These are phyloP conservation scores for Kwoniella shandongensis DNA, from an alignment of 768 basidiomycete species.

Conservation along the genomic window DNA sequence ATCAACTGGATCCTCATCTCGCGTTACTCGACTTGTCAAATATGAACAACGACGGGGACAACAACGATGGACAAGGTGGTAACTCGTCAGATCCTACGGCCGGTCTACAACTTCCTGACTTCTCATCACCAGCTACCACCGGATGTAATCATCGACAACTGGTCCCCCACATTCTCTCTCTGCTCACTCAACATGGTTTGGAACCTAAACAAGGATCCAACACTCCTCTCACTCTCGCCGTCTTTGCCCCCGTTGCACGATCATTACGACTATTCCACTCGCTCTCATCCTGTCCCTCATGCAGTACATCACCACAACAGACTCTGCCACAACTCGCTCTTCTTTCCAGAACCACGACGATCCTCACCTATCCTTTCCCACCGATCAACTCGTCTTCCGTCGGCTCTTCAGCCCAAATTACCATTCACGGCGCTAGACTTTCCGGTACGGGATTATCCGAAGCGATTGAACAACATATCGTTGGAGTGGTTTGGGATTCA, in stretches of 20 bases:
- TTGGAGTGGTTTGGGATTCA: conserved; percentile 46
- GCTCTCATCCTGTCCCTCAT: conserved; percentile 34
- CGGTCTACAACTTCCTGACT: conserved; percentile 21
- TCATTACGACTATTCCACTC: conserved; percentile 44
- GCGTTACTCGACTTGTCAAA: conserved; percentile 44
- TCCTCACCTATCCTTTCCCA: conserved; percentile 49
- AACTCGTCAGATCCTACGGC: conserved; percentile 3
- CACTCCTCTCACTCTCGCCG: conserved; percentile 42
- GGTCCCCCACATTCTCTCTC: conserved; percentile 43
- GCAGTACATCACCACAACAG: conserved; percentile 40
- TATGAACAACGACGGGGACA: conserved; percentile 29
- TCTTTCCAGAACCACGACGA: conserved; percentile 42
- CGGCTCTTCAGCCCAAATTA: conserved; percentile 39
- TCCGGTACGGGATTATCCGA: conserved; percentile 44
- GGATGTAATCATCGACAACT: conserved; percentile 36
- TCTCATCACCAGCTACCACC: conserved; percentile 4
- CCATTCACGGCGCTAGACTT: conserved; percentile 44
- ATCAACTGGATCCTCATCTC: conserved; percentile 40
- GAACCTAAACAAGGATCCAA: conserved; percentile 45
- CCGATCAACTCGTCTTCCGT: conserved; percentile 36
- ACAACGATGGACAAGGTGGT: neutral
- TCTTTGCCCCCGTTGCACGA: conserved; percentile 41
- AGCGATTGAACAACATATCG: conserved; percentile 49
- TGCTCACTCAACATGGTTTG: conserved; percentile 36
- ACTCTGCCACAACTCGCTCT: conserved; percentile 50